Percentiles rank a stretch among this genome's conserved stretches.
Conservation (phyloP, 176 grass and related monocot genomes). For the Triticum turgidum region DNA sequence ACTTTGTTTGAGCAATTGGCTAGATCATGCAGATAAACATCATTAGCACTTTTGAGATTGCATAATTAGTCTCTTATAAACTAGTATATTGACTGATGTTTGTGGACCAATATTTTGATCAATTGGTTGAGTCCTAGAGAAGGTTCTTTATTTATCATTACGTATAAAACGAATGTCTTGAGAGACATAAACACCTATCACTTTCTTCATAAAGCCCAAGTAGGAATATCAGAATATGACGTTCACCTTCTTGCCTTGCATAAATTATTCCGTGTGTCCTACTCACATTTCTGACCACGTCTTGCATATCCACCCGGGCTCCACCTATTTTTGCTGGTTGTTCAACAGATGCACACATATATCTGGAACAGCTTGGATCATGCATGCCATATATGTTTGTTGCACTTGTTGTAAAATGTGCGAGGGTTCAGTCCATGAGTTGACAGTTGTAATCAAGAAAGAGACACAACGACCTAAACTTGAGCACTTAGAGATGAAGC, state of each 20-base stretch:
- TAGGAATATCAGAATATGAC: constrained; percentile 60
- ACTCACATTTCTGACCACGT: constrained; percentile 16
- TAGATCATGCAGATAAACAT: constrained; percentile 33
- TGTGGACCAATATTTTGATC: not conserved
- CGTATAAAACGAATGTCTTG: not conserved
- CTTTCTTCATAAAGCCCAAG: constrained; percentile 50
- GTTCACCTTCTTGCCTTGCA: constrained; percentile 12
- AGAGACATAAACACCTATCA: constrained; percentile 21
- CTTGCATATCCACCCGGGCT: not conserved
- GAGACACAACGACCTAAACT: constrained; percentile 34
- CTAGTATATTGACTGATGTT: constrained; percentile 10
- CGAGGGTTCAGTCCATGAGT: constrained; percentile 25
- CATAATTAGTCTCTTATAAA: constrained; percentile 27
- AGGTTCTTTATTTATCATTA: constrained; percentile 23
- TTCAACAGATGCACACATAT: constrained; percentile 32
- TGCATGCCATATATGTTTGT: constrained; percentile 31
- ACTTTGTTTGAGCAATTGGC: constrained; percentile 11
- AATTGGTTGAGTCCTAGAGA: not conserved
- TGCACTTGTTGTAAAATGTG: constrained; percentile 14
- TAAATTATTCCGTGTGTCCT: constrained; percentile 35
- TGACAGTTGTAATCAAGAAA: constrained; percentile 32
- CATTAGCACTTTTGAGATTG: constrained; percentile 38
- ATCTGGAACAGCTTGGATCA: constrained; percentile 11
- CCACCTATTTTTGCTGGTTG: constrained; percentile 18
- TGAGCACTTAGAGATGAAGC: constrained; percentile 25